Base-by-base conservation (phyloP, 345 rosid genomes). In the Aurinia saxatilis region DNA sequence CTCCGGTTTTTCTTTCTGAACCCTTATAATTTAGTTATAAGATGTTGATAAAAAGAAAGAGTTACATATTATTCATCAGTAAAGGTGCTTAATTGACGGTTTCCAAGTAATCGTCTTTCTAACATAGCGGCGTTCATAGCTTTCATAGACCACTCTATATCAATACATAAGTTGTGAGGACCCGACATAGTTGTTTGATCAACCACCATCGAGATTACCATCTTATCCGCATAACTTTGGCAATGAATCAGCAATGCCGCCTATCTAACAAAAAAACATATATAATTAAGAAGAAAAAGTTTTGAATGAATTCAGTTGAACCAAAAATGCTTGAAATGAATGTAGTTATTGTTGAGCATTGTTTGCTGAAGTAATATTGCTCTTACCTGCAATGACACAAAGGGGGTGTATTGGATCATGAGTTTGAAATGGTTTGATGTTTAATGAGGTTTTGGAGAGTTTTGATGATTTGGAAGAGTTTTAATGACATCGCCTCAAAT, bases 231-330 rank as follows among this genome's bases (percentile, higher is more conserved):
- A 35, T 87, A 83, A 52, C 92, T 85, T 51, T 79, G 86, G 50
- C 67, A 87, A 74, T 90, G 91, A 5, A 83, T 36, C 8, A 81
- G 62, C 75, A 83, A 14, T 30, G 86, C 88, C 91, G 83, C 71
- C 27, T 5, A 23, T 3, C 3, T 23, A 46, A 37, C n/a, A 21
- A 12, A 65, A 65, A 10, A 8, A 30, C 17, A 12, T 12, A 44
- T n/a, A n/a, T n/a, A n/a, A n/a, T n/a, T n/a, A n/a, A n/a, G n/a
- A n/a, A n/a, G n/a, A n/a, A n/a, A n/a, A n/a, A n/a, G n/a, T n/a
- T n/a, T n/a, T n/a, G n/a, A n/a, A n/a, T n/a, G n/a, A n/a, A n/a
- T 62, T 81, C 81, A 0, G 10, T n/a, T 1, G 84, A 89, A 12
- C 87, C 85, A 16, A 63, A 56, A 16, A 81, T 37, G 13, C 80